Conservation (phyloP, 2,329 filamentous ascomycete genomes). For the Neocucurbitaria cava region DNA sequence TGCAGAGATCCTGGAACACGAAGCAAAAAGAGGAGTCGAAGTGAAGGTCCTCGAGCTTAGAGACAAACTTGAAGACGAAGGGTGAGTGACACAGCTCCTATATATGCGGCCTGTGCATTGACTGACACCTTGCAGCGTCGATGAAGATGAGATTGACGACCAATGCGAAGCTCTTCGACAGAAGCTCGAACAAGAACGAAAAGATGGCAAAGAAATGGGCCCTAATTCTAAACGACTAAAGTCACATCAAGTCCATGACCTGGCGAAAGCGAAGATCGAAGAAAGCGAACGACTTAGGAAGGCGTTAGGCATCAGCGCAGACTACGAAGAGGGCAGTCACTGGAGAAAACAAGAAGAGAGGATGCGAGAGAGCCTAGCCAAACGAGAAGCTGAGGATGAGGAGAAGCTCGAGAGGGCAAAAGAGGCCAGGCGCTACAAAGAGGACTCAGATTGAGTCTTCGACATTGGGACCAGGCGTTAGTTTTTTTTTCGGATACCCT, state of each 20-base stretch:
- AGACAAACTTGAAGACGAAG: slow-evolving; percentile 91
- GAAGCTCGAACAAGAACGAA: slow-evolving; percentile 62
- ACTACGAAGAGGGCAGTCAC: slow-evolving; percentile 86
- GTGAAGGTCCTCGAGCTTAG: slow-evolving; percentile 91
- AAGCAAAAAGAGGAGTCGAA: slow-evolving; percentile 88
- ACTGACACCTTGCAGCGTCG: slow-evolving; percentile 61
- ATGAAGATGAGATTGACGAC: slow-evolving; percentile 90
- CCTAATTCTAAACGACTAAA: slow-evolving; percentile 70
- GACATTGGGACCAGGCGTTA: background rate
- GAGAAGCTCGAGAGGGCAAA: slow-evolving; percentile 30
- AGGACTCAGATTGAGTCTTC: slow-evolving; percentile 35
- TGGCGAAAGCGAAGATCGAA: slow-evolving; percentile 93
- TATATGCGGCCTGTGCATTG: background rate
- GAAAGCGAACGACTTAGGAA: slow-evolving; percentile 88
- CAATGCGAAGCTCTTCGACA: slow-evolving; percentile 71
- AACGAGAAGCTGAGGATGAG: slow-evolving; percentile 49
- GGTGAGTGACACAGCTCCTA: slow-evolving; percentile 57
- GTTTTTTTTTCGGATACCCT: background rate
- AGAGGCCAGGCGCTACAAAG: slow-evolving; percentile 32
- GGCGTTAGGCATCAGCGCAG: slow-evolving; percentile 84
- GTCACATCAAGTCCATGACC: slow-evolving; percentile 92
- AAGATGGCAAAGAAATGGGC: slow-evolving; percentile 43
- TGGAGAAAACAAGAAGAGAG: slow-evolving; percentile 85
- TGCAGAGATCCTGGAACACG: slow-evolving; percentile 91
- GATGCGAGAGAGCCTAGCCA: slow-evolving; percentile 53